A percentile compares a stretch with the other conserved stretches of the same genome.
These are phyloP conservation scores for Triticum turgidum DNA, from an alignment of 176 grass and related monocot species.

Conservation along the genomic window DNA sequence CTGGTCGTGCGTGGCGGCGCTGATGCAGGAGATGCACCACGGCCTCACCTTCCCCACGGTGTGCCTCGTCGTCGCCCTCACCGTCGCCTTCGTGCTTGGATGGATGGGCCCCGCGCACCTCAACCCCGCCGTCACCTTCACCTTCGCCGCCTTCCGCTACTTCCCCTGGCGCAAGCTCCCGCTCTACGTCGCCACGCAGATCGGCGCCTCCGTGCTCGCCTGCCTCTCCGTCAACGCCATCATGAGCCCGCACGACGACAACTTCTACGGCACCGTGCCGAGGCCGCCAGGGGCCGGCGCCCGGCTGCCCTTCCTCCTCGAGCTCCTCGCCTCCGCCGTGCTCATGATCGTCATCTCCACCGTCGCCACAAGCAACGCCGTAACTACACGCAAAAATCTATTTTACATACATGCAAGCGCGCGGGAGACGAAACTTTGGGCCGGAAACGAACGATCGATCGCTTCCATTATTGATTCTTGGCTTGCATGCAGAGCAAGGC, in stretches of 20 bases:
- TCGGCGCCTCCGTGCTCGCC: slow-evolving; percentile 39
- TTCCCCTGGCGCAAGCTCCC: slow-evolving; percentile 41
- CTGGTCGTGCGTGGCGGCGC: slow-evolving; percentile 43
- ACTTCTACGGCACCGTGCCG: slow-evolving; percentile 48
- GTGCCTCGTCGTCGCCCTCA: slow-evolving; percentile 37
- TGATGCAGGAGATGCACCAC: slow-evolving; percentile 53
- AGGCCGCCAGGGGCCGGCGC: neutral
- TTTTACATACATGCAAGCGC: neutral
- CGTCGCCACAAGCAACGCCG: slow-evolving; percentile 28
- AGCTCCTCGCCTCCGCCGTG: slow-evolving; percentile 52
- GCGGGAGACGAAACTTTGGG: too few relatives aligned
- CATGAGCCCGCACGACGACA: slow-evolving; percentile 34
- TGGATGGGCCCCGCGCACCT: slow-evolving; percentile 54
- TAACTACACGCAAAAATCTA: neutral
- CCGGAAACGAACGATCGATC: neutral
- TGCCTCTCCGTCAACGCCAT: slow-evolving; percentile 36
- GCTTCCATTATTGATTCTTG: neutral
- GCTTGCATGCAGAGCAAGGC: slow-evolving; percentile 19
- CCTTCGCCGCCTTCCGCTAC: slow-evolving; percentile 48
- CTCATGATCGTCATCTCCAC: slow-evolving; percentile 65
- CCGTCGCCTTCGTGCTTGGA: slow-evolving; percentile 48
- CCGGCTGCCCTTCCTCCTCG: slow-evolving; percentile 43
- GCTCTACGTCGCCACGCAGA: slow-evolving; percentile 39
- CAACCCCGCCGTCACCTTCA: slow-evolving; percentile 60
- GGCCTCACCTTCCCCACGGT: slow-evolving; percentile 37